These are phyloP conservation scores for Aspergillus homomorphus DNA, from an alignment of 495 filamentous ascomycete genomes.

Conservation along the genomic window DNA sequence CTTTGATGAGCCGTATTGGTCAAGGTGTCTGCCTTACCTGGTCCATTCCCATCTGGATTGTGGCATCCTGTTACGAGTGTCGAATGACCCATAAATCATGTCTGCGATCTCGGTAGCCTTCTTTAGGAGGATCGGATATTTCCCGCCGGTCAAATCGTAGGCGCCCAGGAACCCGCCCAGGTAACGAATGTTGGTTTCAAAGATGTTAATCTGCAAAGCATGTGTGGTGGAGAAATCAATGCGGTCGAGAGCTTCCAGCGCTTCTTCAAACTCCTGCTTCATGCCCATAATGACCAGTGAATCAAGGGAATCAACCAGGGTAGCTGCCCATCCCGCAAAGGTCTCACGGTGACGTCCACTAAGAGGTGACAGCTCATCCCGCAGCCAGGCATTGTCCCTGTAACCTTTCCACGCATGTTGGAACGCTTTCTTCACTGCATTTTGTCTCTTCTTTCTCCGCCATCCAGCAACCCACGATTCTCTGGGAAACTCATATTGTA, in stretches of 20 bases:
- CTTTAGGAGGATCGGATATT: slow-evolving; percentile 63
- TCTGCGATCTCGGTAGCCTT: slow-evolving; percentile 88
- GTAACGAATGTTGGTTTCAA: slow-evolving; percentile 87
- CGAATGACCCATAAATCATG: slow-evolving; percentile 85
- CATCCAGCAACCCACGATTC: slow-evolving; percentile 39
- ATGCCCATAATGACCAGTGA: slow-evolving; percentile 62
- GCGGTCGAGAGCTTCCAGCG: slow-evolving; percentile 48
- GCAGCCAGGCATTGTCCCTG: slow-evolving; percentile 69
- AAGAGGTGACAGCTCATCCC: slow-evolving; percentile 73
- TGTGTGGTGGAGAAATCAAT: slow-evolving; percentile 55
- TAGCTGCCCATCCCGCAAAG: slow-evolving; percentile 64
- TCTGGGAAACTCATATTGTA: slow-evolving; percentile 51
- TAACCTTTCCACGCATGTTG: slow-evolving; percentile 73
- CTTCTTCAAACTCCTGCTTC: slow-evolving; percentile 56
- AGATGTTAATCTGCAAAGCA: slow-evolving; percentile 64
- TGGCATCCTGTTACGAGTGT: slow-evolving; percentile 95
- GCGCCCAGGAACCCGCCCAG: slow-evolving; percentile 80
- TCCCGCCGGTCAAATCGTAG: slow-evolving; percentile 73
- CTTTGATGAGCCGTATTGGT: background rate
- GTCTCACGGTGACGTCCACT: slow-evolving; percentile 48
- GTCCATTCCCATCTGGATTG: slow-evolving; percentile 55
- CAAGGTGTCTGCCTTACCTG: slow-evolving; percentile 23
- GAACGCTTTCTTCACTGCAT: slow-evolving; percentile 67
- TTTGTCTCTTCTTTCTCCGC: slow-evolving; percentile 42
- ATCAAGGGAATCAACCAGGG: slow-evolving; percentile 59